Base-by-base conservation (phyloP, 2,329 filamentous ascomycete genomes). In the Epichloe amarillans region DNA sequence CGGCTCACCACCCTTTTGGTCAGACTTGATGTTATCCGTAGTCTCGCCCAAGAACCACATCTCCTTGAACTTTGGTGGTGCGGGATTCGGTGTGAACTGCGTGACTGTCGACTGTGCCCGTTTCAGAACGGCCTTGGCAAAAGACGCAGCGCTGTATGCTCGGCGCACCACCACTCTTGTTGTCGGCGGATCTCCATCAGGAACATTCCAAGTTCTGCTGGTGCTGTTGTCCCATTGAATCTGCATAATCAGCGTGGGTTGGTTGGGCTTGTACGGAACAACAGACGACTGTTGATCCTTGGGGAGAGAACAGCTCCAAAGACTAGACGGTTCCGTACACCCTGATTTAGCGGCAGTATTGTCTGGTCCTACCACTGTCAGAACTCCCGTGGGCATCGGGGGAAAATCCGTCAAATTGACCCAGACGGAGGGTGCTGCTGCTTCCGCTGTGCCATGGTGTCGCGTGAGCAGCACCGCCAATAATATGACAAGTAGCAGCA, bases 281-380 rank as follows among this genome's bases (percentile, higher is more conserved):
- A 83, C 78, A 1, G 75, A 73, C 3, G 75, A 67, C 42, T 90
- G 86, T 53, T 87, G 69, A 57, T 89, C 87, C 62, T 88, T 88
- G 2, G 90, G 88, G 15, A 95, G 67, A 11, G 83, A 77, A 64
- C 90, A 97, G 62, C 85, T 94, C 90, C 90, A 97, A 50, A 93
- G 66, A 0, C 85, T 86, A 10, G 80, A 73, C 0, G 84, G 84
- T 7, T 74, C 71, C 4, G 90, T 81, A 58, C 90, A 97, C 6
- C 77, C 79, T 21, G 78, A 79, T 50, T 80, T 76, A n/a, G 79
- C 69, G 2, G 75, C 69, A 0, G 77, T 76, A 47, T 84, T 81
- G 57, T 86, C 78, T 0, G 88, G 80, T 5, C 84, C 84, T 15
- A 86, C 79, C 15, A 96, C 76, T 0, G 88, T 94, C 54, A 87